phyloP scores from a whole-genome alignment of 2,329 filamentous ascomycete species.

The Pezicula carpinea region DNA sequence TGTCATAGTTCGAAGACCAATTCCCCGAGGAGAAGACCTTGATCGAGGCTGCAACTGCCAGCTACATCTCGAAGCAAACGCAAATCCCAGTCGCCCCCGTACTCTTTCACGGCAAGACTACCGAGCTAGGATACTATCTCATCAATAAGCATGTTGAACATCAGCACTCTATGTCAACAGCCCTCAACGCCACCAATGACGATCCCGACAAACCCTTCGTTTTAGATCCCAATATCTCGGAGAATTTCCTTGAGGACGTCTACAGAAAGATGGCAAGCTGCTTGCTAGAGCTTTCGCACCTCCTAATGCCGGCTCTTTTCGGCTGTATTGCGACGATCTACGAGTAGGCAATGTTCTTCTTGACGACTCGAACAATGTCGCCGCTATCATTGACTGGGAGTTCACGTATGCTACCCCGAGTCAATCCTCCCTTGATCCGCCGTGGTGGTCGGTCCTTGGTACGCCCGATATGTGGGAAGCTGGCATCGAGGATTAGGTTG shows the following conservation, averaged over 20 bases:
- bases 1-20: constrained; percentile 1
- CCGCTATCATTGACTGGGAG: constrained; percentile 37
- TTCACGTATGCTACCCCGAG: constrained; percentile 30
- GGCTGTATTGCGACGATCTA: constrained; percentile 31
- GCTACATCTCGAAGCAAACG: not conserved
- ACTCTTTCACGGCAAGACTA: not conserved
- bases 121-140: not conserved
- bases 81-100: not conserved
- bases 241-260: constrained; percentile 1
- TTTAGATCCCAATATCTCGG: constrained; percentile 20
- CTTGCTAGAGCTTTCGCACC: constrained; percentile 12
- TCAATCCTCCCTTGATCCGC: constrained; percentile 30
- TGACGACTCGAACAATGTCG: constrained; percentile 21
- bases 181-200: constrained; percentile 1
- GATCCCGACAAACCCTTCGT: constrained; percentile 28
- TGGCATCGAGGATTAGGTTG: constrained; percentile 27
- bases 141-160: constrained; percentile 2
- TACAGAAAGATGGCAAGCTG: constrained; percentile 5
- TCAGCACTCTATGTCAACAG: not conserved
- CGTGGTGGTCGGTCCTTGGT: constrained; percentile 34
- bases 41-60: not conserved
- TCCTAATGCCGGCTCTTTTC: constrained; percentile 11
- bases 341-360: constrained; percentile 29
- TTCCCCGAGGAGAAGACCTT: constrained; percentile 5
- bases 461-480: constrained; percentile 28